phyloP scores from a whole-genome alignment of 176 grass and related monocot genomes.

The Poa pratensis region DNA sequence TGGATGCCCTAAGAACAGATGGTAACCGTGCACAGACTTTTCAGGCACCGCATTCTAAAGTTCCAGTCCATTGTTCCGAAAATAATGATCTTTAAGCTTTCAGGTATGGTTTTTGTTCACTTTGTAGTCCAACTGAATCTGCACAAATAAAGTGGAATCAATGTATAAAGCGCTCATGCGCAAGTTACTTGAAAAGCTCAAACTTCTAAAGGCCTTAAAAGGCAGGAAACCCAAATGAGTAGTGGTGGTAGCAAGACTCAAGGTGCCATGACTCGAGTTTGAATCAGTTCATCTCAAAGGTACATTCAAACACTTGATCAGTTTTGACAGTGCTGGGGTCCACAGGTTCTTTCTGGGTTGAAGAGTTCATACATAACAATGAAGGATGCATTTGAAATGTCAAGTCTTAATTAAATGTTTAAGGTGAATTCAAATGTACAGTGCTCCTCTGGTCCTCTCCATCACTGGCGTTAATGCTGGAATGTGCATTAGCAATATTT shows the following conservation, averaged over 20 bases:
- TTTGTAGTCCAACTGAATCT: slow-evolving; percentile 51
- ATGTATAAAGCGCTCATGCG: slow-evolving; percentile 52
- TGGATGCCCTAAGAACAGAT: neutral
- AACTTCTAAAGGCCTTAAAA: slow-evolving; percentile 64
- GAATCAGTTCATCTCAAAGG: slow-evolving; percentile 41
- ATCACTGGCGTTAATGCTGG: slow-evolving; percentile 15
- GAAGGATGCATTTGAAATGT: slow-evolving; percentile 37
- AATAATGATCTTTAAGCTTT: slow-evolving; percentile 35
- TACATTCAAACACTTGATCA: slow-evolving; percentile 3
- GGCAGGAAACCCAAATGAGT: slow-evolving; percentile 49
- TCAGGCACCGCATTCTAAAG: slow-evolving; percentile 20
- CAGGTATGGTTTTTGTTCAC: neutral
- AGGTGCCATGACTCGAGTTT: slow-evolving; percentile 51
- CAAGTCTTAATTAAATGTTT: slow-evolving; percentile 30
- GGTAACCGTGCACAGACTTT: slow-evolving; percentile 10
- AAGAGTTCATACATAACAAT: slow-evolving; percentile 11
- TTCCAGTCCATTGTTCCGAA: slow-evolving; percentile 38
- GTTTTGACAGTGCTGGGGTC: slow-evolving; percentile 11
- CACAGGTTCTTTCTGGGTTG: neutral
- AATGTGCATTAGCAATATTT: slow-evolving; percentile 37
- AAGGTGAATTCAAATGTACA: neutral
- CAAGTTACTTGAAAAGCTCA: slow-evolving; percentile 52
- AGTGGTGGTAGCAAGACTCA: slow-evolving; percentile 31
- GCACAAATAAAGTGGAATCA: slow-evolving; percentile 51
- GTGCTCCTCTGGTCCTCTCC: neutral